Conservation (phyloP, 345 rosid species). For the Mercurialis annua region DNA sequence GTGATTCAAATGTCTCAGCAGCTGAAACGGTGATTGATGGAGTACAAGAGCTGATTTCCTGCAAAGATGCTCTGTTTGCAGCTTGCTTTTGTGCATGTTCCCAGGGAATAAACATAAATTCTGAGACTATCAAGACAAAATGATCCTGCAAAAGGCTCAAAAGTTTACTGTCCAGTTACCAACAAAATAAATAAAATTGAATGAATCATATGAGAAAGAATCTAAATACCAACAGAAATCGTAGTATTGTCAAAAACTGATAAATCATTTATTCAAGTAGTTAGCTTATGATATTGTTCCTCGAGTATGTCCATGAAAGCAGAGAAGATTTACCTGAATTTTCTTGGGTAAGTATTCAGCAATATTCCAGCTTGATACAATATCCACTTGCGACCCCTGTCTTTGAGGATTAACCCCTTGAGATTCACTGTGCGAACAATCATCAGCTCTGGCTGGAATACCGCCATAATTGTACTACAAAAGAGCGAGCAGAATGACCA, state of each 20-base stretch:
- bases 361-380: slow-evolving; percentile 86
- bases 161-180: slow-evolving; percentile 8
- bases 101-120: slow-evolving; percentile 89
- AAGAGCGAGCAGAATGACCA: slow-evolving; percentile 14
- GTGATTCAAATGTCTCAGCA: slow-evolving; percentile 65
- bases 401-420: slow-evolving; percentile 13
- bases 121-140: slow-evolving; percentile 71
- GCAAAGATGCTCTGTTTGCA: slow-evolving; percentile 37
- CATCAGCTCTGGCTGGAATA: slow-evolving; percentile 61
- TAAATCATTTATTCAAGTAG: background rate
- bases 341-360: slow-evolving; percentile 74
- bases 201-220: background rate
- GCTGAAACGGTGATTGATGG: slow-evolving; percentile 61
- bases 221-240: background rate
- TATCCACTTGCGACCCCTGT: slow-evolving; percentile 57
- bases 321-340: slow-evolving; percentile 51
- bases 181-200: background rate
- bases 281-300: background rate
- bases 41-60: slow-evolving; percentile 51
- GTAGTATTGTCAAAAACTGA: background rate
- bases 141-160: slow-evolving; percentile 59
- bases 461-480: slow-evolving; percentile 83
- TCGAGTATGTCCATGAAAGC: background rate
- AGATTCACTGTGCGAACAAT: slow-evolving; percentile 30
- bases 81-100: slow-evolving; percentile 57